A percentile compares a stretch with the other conserved stretches of the same genome.
Conservation (phyloP, 768 basidiomycete genomes). For the Xanthoconium purpureum region DNA sequence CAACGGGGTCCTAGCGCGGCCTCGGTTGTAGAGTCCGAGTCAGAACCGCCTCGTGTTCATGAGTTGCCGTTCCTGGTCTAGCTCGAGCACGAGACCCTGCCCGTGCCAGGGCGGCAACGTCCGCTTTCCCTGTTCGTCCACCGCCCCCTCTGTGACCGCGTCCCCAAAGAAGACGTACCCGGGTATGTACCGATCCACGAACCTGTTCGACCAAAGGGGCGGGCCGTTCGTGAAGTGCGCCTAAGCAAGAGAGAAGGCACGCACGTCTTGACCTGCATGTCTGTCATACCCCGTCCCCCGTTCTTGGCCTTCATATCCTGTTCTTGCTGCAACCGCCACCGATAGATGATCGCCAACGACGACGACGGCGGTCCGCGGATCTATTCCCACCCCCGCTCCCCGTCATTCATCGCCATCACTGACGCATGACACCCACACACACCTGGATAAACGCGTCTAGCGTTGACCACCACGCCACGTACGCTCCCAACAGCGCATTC, state of each 20-base stretch:
- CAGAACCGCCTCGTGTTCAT: slow-evolving; percentile 42
- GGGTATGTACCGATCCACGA: slow-evolving; percentile 91
- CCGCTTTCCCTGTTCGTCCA: slow-evolving; percentile 19
- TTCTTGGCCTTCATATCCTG: slow-evolving; percentile 82
- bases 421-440: neutral
- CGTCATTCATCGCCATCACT: neutral
- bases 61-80: slow-evolving; percentile 54
- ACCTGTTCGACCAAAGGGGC: slow-evolving; percentile 41
- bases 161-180: slow-evolving; percentile 86
- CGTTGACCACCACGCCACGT: slow-evolving; percentile 64
- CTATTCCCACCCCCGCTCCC: slow-evolving; percentile 19
- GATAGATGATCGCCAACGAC: slow-evolving; percentile 61
- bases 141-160: slow-evolving; percentile 41
- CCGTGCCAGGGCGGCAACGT: slow-evolving; percentile 41
- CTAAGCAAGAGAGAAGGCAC: neutral
- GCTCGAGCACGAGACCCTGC: slow-evolving; percentile 48
- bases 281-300: slow-evolving; percentile 87
- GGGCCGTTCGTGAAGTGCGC: neutral
- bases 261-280: slow-evolving; percentile 64
- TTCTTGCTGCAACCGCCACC: slow-evolving; percentile 89
- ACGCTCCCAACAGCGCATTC: slow-evolving; percentile 59
- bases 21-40: neutral
- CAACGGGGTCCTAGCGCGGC: neutral
- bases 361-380: slow-evolving; percentile 36
- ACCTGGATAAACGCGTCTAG: slow-evolving; percentile 78